Conservation (phyloP, 2,329 filamentous ascomycete genomes). For the Botrytis paeoniae region DNA sequence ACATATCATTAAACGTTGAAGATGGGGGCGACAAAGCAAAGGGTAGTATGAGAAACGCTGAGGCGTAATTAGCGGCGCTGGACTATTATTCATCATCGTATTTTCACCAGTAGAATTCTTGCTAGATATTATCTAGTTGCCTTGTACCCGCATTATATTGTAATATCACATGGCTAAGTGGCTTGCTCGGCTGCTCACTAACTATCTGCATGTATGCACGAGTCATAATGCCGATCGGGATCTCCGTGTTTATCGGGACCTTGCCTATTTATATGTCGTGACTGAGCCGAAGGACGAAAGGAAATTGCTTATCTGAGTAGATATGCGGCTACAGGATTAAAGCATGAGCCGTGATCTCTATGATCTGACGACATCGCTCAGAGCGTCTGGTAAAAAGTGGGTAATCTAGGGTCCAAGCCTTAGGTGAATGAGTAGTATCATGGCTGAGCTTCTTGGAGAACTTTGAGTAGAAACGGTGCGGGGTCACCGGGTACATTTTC, state of each 20-base stretch:
- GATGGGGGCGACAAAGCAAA: neutral
- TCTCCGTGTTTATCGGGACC: neutral
- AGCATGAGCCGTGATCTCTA: neutral
- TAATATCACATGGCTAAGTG: neutral
- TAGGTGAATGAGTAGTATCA: neutral
- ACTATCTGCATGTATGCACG: neutral
- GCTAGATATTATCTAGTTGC: neutral
- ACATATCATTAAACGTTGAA: neutral
- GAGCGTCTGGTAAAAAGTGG: too few species aligned
- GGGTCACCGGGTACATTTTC: neutral
- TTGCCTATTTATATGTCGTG: neutral
- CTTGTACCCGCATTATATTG: neutral
- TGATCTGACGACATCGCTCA: neutral
- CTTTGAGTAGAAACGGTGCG: neutral
- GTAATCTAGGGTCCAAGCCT: neutral
- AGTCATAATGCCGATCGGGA: neutral
- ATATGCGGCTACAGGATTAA: neutral
- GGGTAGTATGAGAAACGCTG: neutral
- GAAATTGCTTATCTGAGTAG: neutral
- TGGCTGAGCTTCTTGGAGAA: neutral
- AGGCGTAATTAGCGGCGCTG: neutral
- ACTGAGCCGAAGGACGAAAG: neutral
- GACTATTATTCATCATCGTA: neutral
- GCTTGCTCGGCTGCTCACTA: neutral
- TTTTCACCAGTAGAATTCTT: neutral